Evolutionary conservation across 2,329 filamentous ascomycete species (phyloP).

Genomic region (Chalara sp.): DNA sequence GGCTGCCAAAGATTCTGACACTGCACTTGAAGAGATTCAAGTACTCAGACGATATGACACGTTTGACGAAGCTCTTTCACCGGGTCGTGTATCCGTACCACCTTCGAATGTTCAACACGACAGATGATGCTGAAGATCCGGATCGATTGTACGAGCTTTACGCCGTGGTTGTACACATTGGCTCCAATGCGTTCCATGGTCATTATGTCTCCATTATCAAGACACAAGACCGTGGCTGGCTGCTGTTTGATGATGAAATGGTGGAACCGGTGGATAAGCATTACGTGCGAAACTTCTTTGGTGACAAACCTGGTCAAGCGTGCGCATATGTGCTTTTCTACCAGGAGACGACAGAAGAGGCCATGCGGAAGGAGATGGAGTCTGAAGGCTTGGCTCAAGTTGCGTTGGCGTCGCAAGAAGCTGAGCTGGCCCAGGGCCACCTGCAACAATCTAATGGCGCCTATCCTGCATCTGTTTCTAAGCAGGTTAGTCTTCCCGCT

Average conservation of each 20-base stretch:
- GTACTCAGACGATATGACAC: conserved; percentile 91
- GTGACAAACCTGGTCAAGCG: conserved; percentile 82
- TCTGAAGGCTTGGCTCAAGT: conserved; percentile 61
- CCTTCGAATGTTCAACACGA: conserved; percentile 75
- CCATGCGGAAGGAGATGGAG: conserved; percentile 71
- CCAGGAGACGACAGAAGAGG: conserved; percentile 74
- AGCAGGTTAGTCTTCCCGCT: conserved; percentile 43
- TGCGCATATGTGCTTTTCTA: conserved; percentile 98
- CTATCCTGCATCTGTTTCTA: conserved; percentile 35
- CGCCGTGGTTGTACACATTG: conserved; percentile 94
- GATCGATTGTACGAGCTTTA: conserved; percentile 95
- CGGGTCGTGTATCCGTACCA: conserved; percentile 96
- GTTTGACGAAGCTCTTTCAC: conserved; percentile 93
- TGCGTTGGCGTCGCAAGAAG: conserved; percentile 50
- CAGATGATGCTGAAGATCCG: conserved; percentile 89
- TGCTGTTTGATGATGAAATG: conserved; percentile 97
- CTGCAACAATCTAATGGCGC: conserved; percentile 36
- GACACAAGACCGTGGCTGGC: conserved; percentile 90
- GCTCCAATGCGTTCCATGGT: conserved; percentile 91
- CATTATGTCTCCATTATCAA: conserved; percentile 98
- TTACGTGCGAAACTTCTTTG: conserved; percentile 96
- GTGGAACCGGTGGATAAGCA: conserved; percentile 96
- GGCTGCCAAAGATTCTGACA: conserved; percentile 82
- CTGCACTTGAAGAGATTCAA: conserved; percentile 96
- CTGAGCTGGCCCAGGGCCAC: conserved; percentile 45